Evolutionary conservation across 1,284 basidiomycete genomes (phyloP), one percentile per base, ranked within the genome.

Genomic region (Apiotrichum sp.): DNA sequence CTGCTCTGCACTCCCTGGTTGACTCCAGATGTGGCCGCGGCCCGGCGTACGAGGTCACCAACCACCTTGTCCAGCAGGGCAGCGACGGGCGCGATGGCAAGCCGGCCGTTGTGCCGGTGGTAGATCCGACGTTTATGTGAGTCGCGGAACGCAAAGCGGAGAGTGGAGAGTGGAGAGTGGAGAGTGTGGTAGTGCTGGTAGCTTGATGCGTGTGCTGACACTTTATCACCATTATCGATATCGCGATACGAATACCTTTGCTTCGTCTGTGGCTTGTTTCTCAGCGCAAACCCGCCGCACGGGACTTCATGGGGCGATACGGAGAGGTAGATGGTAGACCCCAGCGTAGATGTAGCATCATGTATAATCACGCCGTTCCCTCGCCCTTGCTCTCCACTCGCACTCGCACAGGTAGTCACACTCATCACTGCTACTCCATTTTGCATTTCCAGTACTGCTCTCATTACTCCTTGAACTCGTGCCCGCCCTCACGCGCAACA

Each of bases 401-500:
- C 22, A 22, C 22, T 22, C 22, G 22, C 36, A 13, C 36, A 38
- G 13, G 36, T 38, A 38, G 36, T 38, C 8, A 13, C 36, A 38
- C 13, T 38, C 4, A 38, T 38, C 36, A 38, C 9, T 38, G 11
- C 32, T 16, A 1, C 3, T 49, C 22, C 47, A 34, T 39, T 29
- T 14, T 39, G 14, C 47, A 29, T 7, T 38, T 38, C 36, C 13
- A 13, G 35, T 33, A 9, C 48, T 9, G 5, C 41, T 35, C 41
- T 31, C 50, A 8, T 43, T 38, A 38, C 50, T 32, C 52, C 63
- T 74, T 77, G 72, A 86, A 88, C 52, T 78, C 75, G 73, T 87
- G 88, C 1, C 90, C 89, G 29, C 86, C 87, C 53, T 82, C 73
- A 55, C 91, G 80, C 56, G 84, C 78, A 13, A 84, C 78, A 1